These are phyloP conservation scores for Bisporella sp. DNA, from an alignment of 2,329 filamentous ascomycete genomes.

Conservation along the genomic window DNA sequence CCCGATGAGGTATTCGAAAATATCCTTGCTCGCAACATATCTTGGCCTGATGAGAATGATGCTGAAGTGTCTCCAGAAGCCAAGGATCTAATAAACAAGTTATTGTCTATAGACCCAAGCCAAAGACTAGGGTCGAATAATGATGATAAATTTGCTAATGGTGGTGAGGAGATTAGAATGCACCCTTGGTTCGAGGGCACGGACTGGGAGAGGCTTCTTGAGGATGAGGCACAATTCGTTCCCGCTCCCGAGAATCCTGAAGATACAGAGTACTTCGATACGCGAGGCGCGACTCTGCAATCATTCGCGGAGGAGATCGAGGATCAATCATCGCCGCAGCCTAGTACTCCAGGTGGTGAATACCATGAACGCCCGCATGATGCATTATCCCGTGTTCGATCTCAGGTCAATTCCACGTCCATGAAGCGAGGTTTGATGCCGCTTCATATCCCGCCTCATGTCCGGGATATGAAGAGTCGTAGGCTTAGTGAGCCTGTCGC, in stretches of 20 bases:
- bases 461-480: conserved; percentile 81
- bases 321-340: conserved; percentile 74
- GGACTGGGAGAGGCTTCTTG: conserved; percentile 85
- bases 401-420: conserved; percentile 63
- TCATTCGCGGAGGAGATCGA: conserved; percentile 93
- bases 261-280: conserved; percentile 96
- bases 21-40: conserved; percentile 80
- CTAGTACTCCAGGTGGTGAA: conserved; percentile 61
- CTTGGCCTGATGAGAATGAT: conserved; percentile 83
- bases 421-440: conserved; percentile 92
- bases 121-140: conserved; percentile 80
- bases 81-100: conserved; percentile 87
- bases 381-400: conserved; percentile 81
- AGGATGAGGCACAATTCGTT: conserved; percentile 94
- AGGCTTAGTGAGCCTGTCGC: conserved; percentile 84
- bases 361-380: conserved; percentile 91
- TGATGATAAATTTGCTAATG: conserved; percentile 73
- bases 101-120: conserved; percentile 78
- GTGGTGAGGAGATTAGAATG: conserved; percentile 82
- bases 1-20: conserved; percentile 96
- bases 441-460: conserved; percentile 91
- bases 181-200: conserved; percentile 85
- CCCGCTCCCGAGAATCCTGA: conserved; percentile 89
- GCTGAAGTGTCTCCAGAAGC: conserved; percentile 78
- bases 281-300: conserved; percentile 83